A percentile compares a stretch with the other conserved stretches of the same genome.
These are phyloP conservation scores for Cladophialophora carrionii DNA, from an alignment of 2,329 filamentous ascomycete species.

Conservation along the genomic window DNA sequence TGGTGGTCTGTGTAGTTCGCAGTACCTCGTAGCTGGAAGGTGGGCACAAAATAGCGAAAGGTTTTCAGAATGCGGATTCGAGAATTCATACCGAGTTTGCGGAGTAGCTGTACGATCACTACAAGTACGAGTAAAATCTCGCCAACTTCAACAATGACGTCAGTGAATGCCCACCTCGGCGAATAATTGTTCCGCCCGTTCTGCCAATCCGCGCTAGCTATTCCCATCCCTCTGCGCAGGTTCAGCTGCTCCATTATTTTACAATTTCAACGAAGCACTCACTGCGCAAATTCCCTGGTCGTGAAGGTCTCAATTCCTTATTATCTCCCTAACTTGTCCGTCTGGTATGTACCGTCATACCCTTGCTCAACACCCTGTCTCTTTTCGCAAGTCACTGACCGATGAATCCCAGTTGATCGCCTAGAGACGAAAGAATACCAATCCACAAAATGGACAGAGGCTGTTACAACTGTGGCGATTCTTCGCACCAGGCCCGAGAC, in stretches of 20 bases:
- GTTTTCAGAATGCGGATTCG: too few relatives aligned
- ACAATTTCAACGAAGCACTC: conserved; percentile 9
- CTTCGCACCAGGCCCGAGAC: conserved; percentile 66
- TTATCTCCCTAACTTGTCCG: neutral
- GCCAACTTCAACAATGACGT: conserved; percentile 4
- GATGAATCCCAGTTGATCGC: conserved; percentile 2
- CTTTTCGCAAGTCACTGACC: conserved; percentile 3
- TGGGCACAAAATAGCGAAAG: too few relatives aligned
- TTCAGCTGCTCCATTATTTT: conserved; percentile 6
- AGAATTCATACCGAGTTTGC: too few relatives aligned
- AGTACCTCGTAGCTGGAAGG: too few relatives aligned
- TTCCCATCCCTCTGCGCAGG: conserved; percentile 12
- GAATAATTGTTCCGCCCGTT: neutral
- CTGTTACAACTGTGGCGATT: conserved; percentile 60
- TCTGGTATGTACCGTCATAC: neutral
- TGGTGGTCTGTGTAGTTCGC: too few relatives aligned
- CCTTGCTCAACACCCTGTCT: neutral
- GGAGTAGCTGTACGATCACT: neutral
- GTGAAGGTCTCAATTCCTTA: neutral
- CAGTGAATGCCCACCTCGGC: neutral
- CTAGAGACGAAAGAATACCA: neutral
- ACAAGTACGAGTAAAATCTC: neutral
- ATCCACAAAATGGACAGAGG: conserved; percentile 55
- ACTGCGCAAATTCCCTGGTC: neutral
- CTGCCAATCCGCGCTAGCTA: conserved; percentile 13